Evolutionary conservation across 2,329 filamentous ascomycete genomes (phyloP).

Genomic region (Cryphonectria carpinicola): DNA sequence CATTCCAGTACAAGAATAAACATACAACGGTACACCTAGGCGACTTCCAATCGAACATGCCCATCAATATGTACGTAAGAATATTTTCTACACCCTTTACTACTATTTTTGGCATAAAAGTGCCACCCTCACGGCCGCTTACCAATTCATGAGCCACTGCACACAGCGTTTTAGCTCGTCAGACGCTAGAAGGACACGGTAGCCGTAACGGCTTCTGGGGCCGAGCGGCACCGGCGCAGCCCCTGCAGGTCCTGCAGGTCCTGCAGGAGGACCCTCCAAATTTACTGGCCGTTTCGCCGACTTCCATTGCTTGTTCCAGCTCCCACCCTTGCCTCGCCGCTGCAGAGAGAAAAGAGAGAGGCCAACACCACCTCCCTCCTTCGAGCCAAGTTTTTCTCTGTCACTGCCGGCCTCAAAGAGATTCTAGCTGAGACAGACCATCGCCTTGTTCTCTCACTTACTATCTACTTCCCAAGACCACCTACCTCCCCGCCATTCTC

Average conservation of each 20-base stretch:
- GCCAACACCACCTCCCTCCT: constrained; percentile 19
- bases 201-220: constrained; percentile 26
- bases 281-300: constrained; percentile 8
- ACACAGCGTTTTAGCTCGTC: constrained; percentile 1
- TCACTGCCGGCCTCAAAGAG: constrained; percentile 8
- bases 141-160: background rate
- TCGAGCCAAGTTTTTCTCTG: background rate
- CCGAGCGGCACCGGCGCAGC: constrained; percentile 4
- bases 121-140: background rate
- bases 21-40: background rate
- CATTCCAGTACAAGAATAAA: background rate
- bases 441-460: background rate
- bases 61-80: background rate
- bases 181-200: constrained; percentile 26
- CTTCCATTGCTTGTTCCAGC: constrained; percentile 7
- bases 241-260: background rate
- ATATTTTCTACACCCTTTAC: background rate
- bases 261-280: background rate
- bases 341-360: constrained; percentile 16
- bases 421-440: background rate
- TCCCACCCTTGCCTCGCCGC: constrained; percentile 13
- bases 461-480: background rate
- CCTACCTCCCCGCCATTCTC: background rate
- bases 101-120: background rate
- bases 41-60: background rate